A percentile compares a stretch with the other conserved stretches of the same genome.
phyloP scores from a whole-genome alignment of 2,329 filamentous ascomycete genomes.

The Tolypocladium tropicale region DNA sequence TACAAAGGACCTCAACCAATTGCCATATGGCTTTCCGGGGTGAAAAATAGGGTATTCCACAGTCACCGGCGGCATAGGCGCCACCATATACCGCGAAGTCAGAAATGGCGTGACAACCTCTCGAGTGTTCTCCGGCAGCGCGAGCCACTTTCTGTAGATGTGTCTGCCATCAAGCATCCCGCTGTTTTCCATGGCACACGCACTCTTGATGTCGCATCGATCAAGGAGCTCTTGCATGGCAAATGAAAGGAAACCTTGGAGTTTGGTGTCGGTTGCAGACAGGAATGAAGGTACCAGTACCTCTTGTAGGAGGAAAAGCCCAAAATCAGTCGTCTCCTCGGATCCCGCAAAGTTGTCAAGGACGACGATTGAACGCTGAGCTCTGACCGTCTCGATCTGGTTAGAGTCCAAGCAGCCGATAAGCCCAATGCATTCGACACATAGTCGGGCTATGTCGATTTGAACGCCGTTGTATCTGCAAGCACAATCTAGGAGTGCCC shows the following conservation, averaged over 20 bases:
- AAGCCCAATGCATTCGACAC: constrained; percentile 74
- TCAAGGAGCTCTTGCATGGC: constrained; percentile 87
- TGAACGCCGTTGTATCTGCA: constrained; percentile 66
- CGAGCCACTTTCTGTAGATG: constrained; percentile 64
- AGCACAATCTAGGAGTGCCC: constrained; percentile 75
- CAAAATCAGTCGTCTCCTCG: constrained; percentile 75
- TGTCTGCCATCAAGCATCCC: constrained; percentile 38
- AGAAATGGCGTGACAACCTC: constrained; percentile 84
- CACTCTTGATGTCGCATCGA: constrained; percentile 60
- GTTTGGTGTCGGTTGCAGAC: constrained; percentile 75
- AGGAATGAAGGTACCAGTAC: constrained; percentile 86
- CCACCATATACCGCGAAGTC: constrained; percentile 70
- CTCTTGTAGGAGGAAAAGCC: constrained; percentile 74
- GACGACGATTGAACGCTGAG: constrained; percentile 75
- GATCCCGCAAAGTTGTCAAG: constrained; percentile 73
- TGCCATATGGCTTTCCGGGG: constrained; percentile 55
- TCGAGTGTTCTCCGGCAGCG: constrained; percentile 65
- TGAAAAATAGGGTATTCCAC: constrained; percentile 72
- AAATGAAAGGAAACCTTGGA: constrained; percentile 87
- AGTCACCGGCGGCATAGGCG: constrained; percentile 43
- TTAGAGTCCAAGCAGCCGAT: constrained; percentile 91
- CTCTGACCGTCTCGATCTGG: constrained; percentile 68
- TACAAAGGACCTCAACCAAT: constrained; percentile 74
- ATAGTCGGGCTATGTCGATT: constrained; percentile 58
- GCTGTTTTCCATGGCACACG: constrained; percentile 31